phyloP scores from a whole-genome alignment of 768 basidiomycete genomes.

The Macrocybe gigantea region DNA sequence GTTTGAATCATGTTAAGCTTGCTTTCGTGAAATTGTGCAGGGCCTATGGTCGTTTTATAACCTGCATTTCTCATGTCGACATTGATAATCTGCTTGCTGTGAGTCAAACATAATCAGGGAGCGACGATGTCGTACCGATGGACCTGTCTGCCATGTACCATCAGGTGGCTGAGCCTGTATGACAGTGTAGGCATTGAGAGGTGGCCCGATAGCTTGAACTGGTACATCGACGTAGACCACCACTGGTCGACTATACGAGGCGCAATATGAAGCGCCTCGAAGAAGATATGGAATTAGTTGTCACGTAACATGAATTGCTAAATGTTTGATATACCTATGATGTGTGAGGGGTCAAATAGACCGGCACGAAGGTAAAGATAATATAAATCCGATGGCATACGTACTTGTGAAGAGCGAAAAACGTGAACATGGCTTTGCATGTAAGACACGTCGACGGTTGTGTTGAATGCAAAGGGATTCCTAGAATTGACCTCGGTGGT shows the following conservation, averaged over 20 bases:
- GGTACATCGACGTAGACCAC: no score
- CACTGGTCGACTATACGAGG: no score
- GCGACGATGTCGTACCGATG: background rate
- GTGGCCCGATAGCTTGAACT: no score
- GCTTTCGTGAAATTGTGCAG: background rate
- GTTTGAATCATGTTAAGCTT: constrained; percentile 1
- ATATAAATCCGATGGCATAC: background rate
- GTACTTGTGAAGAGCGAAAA: background rate
- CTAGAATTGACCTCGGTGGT: background rate
- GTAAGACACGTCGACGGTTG: background rate
- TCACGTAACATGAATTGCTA: background rate
- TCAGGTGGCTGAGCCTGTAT: no score
- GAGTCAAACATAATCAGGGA: background rate
- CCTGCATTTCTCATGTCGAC: background rate
- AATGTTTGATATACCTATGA: background rate
- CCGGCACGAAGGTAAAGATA: background rate
- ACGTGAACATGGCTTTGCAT: background rate
- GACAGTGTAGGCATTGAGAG: no score
- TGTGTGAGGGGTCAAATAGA: background rate
- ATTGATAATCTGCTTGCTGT: background rate
- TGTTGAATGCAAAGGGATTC: background rate
- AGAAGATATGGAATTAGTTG: background rate
- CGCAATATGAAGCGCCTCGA: background rate
- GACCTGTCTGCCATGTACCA: no score
- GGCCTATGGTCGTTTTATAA: background rate